Evolutionary conservation across 495 filamentous ascomycete genomes (phyloP).

Genomic region (Talaromyces borbonicus): DNA sequence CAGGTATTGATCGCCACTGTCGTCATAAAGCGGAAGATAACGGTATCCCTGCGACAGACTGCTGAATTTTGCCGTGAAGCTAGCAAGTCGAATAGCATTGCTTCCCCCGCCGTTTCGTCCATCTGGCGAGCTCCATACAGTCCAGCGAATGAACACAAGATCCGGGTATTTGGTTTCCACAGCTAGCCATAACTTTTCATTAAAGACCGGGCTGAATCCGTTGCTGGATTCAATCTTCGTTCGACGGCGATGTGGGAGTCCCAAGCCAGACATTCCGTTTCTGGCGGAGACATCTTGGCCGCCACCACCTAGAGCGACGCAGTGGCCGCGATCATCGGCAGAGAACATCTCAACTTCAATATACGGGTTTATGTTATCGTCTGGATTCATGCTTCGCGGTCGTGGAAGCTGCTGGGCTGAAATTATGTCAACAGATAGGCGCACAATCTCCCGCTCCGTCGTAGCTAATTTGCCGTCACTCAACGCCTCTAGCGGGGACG

Average conservation of each 20-base stretch:
- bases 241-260: slow-evolving; percentile 64
- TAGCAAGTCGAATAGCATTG: slow-evolving; percentile 59
- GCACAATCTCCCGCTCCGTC: slow-evolving; percentile 63
- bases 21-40: slow-evolving; percentile 85
- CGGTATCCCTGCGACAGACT: slow-evolving; percentile 91
- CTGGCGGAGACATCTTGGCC: slow-evolving; percentile 61
- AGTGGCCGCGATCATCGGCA: slow-evolving; percentile 77
- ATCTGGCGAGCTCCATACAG: slow-evolving; percentile 72
- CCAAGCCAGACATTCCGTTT: slow-evolving; percentile 59
- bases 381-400: slow-evolving; percentile 56
- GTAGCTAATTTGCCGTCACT: slow-evolving; percentile 19
- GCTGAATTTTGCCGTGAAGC: slow-evolving; percentile 84
- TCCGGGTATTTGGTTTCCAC: slow-evolving; percentile 86
- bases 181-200: slow-evolving; percentile 62
- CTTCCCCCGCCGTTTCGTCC: slow-evolving; percentile 54
- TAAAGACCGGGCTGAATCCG: slow-evolving; percentile 84
- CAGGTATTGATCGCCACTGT: slow-evolving; percentile 79
- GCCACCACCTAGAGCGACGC: slow-evolving; percentile 52
- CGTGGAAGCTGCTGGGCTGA: slow-evolving; percentile 91
- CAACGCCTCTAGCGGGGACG: slow-evolving; percentile 30
- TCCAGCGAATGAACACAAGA: slow-evolving; percentile 87
- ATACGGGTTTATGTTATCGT: slow-evolving; percentile 78
- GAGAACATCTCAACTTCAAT: slow-evolving; percentile 90
- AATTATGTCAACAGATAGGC: slow-evolving; percentile 77
- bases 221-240: slow-evolving; percentile 75